Evolutionary conservation across 2,329 filamentous ascomycete species (phyloP).

Genomic region (Claviceps sp.): DNA sequence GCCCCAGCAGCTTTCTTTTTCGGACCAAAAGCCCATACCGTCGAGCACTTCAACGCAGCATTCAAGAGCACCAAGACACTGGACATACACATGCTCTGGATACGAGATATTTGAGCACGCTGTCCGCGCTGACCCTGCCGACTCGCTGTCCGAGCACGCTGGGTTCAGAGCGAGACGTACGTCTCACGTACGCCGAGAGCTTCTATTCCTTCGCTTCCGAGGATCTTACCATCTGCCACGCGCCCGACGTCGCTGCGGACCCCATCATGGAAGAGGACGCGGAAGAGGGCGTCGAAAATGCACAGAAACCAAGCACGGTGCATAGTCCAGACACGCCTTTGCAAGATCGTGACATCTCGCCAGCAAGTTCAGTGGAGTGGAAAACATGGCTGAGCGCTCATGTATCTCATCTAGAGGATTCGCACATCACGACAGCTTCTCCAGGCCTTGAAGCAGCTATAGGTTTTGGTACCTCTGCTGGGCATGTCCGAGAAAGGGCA

Average conservation of each 20-base stretch:
- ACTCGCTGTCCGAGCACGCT: slow-evolving; percentile 25
- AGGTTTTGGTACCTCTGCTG: slow-evolving; percentile 9
- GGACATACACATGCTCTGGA: slow-evolving; percentile 14
- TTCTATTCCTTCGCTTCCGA: slow-evolving; percentile 28
- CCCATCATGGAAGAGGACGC: not conserved
- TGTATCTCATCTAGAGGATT: slow-evolving; percentile 30
- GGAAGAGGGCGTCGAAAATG: not conserved
- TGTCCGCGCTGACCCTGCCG: slow-evolving; percentile 26
- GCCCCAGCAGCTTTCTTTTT: slow-evolving; percentile 36
- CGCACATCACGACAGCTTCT: slow-evolving; percentile 5
- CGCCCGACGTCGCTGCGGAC: not conserved
- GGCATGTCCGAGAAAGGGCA: slow-evolving; percentile 35
- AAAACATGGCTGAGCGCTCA: slow-evolving; percentile 41
- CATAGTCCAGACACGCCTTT: not conserved
- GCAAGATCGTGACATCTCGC: slow-evolving; percentile 24
- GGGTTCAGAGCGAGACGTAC: slow-evolving; percentile 25
- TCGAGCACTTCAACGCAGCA: slow-evolving; percentile 33
- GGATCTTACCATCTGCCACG: slow-evolving; percentile 8
- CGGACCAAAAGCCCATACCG: slow-evolving; percentile 43
- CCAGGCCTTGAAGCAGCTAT: not conserved
- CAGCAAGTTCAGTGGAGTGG: slow-evolving; percentile 38
- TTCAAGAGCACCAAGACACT: slow-evolving; percentile 22
- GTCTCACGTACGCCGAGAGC: slow-evolving; percentile 31
- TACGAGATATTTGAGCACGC: slow-evolving; percentile 25
- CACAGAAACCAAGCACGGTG: not conserved